Evolutionary conservation across 1,284 basidiomycete species (phyloP).

Genomic region (Ustilago trichophora): DNA sequence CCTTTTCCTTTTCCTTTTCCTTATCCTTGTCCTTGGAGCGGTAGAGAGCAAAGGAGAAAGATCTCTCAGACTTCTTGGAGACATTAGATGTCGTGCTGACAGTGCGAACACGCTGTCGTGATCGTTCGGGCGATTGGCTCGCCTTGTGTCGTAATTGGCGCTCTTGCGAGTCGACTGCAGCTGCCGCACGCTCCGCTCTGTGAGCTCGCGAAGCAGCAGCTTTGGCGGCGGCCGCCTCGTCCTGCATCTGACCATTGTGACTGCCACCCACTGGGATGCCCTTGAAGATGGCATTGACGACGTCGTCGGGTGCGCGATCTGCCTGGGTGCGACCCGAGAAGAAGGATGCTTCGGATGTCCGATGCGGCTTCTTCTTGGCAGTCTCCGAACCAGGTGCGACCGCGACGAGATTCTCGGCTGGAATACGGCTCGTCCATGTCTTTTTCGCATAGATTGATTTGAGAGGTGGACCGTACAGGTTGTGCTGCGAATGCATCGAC

Average conservation of each 20-base stretch:
- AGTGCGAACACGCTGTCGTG: conserved; percentile 13
- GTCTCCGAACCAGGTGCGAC: conserved; percentile 14
- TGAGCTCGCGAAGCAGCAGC: conserved; percentile 1
- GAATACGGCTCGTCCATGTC: conserved; percentile 38
- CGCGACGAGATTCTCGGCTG: conserved; percentile 29
- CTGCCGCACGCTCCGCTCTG: conserved; percentile 3
- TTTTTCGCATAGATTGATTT: conserved; percentile 31
- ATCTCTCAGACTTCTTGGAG: conserved; percentile 42
- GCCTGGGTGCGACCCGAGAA: conserved; percentile 22
- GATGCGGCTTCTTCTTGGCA: conserved; percentile 13
- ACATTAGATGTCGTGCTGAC: conserved; percentile 22
- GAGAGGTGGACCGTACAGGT: conserved; percentile 33
- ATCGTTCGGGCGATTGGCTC: conserved; percentile 12
- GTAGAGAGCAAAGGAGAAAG: conserved; percentile 26
- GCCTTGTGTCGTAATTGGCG: conserved; percentile 1
- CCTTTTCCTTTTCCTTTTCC: conserved; percentile 24
- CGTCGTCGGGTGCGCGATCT: conserved; percentile 46
- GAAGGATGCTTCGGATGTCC: conserved; percentile 17
- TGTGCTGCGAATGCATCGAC: conserved; percentile 18
- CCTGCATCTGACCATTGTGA: conserved; percentile 7
- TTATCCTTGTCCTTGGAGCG: conserved; percentile 25
- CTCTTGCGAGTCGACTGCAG: conserved; percentile 2
- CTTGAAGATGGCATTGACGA: conserved; percentile 53
- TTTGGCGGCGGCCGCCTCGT: conserved; percentile 8
- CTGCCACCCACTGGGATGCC: conserved; percentile 40